Conservation (phyloP, 495 filamentous ascomycete species). For the Neurospora sp. region DNA sequence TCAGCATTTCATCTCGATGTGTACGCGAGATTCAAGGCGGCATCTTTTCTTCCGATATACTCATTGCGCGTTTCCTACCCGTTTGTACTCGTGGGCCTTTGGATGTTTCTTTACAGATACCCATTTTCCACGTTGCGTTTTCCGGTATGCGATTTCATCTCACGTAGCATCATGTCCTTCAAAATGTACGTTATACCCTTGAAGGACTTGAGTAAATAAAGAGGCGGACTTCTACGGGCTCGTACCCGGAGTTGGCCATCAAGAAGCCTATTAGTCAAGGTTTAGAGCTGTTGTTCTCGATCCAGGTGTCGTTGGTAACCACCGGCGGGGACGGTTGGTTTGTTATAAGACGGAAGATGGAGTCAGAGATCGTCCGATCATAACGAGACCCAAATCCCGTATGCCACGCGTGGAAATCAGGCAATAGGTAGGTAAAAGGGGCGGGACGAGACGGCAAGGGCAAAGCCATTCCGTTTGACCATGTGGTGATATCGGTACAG, state of each 20-base stretch:
- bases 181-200: background rate
- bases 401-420: background rate
- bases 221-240: background rate
- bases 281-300: background rate
- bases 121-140: background rate
- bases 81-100: background rate
- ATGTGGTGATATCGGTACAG: background rate
- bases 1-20: background rate
- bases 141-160: background rate
- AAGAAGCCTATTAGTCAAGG: background rate
- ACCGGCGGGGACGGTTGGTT: background rate
- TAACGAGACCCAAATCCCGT: background rate
- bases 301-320: background rate
- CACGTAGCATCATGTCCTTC: background rate
- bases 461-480: background rate
- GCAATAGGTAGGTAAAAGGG: background rate
- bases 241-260: background rate
- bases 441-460: background rate
- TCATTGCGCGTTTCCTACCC: background rate
- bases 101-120: background rate
- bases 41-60: background rate
- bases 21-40: background rate
- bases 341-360: background rate
- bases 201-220: background rate
- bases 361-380: background rate